Evolutionary conservation across 495 filamentous ascomycete species (phyloP).

Genomic region (Aspergillus carlsbadensis): DNA sequence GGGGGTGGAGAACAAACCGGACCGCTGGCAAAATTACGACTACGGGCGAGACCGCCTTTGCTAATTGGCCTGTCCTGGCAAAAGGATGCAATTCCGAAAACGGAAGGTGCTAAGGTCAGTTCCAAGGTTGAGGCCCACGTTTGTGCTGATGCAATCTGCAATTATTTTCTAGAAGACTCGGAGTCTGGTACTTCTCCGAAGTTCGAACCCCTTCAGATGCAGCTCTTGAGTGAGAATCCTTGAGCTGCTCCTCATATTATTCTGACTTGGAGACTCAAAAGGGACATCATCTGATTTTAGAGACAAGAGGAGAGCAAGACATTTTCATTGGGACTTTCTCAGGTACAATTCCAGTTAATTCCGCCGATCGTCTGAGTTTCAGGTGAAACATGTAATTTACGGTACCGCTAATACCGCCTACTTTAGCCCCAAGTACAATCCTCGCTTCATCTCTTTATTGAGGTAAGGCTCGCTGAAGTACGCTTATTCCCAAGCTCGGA

Average conservation of each 20-base stretch:
- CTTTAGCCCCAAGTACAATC: not conserved
- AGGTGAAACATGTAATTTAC: conserved; percentile 1
- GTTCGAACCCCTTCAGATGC: conserved; percentile 8
- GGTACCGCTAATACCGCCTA: not conserved
- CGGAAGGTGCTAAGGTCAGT: conserved; percentile 1
- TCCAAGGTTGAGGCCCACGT: not conserved
- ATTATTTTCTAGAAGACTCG: no score
- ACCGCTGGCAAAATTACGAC: not conserved
- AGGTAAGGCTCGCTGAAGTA: no score
- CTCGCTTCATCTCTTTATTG: no score
- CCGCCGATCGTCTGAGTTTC: not conserved
- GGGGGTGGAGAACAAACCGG: not conserved
- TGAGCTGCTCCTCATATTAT: no score
- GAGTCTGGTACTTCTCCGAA: no score
- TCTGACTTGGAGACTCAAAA: not conserved
- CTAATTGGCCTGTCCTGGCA: not conserved
- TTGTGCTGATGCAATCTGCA: not conserved
- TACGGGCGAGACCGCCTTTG: not conserved
- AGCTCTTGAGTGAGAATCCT: conserved; percentile 15
- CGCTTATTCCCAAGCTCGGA: no score
- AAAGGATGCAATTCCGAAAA: not conserved
- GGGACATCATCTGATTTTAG: not conserved
- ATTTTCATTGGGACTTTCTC: not conserved
- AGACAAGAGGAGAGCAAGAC: not conserved
- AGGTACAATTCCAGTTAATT: not conserved